Conservation (phyloP, 495 filamentous ascomycete genomes). For the Amphirosellinia nigrospora region DNA sequence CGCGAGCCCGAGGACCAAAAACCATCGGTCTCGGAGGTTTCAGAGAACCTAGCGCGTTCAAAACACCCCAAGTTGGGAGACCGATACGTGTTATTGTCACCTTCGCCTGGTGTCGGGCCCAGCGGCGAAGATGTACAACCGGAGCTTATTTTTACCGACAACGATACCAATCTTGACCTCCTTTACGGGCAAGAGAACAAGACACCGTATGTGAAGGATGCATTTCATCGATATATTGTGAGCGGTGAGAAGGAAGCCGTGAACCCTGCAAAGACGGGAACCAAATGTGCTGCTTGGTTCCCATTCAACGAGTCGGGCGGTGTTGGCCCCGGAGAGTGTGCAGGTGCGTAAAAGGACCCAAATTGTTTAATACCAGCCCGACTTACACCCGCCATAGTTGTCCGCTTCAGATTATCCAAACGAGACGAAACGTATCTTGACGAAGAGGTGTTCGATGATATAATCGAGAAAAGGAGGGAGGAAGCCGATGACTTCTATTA, state of each 20-base stretch:
- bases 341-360: constrained; percentile 48
- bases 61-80: constrained; percentile 80
- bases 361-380: neutral
- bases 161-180: constrained; percentile 83
- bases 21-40: constrained; percentile 70
- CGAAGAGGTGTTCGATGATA: constrained; percentile 90
- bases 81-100: constrained; percentile 83
- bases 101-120: constrained; percentile 80
- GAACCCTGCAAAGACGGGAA: constrained; percentile 80
- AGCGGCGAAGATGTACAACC: constrained; percentile 84
- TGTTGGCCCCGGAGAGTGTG: constrained; percentile 87
- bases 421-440: constrained; percentile 79
- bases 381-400: constrained; percentile 58
- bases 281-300: constrained; percentile 92
- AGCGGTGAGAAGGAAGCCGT: constrained; percentile 77
- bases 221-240: constrained; percentile 88
- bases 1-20: constrained; percentile 73
- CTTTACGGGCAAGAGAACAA: constrained; percentile 80
- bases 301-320: constrained; percentile 87
- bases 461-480: constrained; percentile 80
- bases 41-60: constrained; percentile 70
- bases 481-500: constrained; percentile 97
- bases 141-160: constrained; percentile 87
- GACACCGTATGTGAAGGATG: constrained; percentile 90
- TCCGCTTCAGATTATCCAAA: constrained; percentile 85